A percentile compares a stretch with the other conserved stretches of the same genome.
Evolutionary conservation across 2,329 filamentous ascomycete species (phyloP).

Genomic region (Mariannaea sp.): DNA sequence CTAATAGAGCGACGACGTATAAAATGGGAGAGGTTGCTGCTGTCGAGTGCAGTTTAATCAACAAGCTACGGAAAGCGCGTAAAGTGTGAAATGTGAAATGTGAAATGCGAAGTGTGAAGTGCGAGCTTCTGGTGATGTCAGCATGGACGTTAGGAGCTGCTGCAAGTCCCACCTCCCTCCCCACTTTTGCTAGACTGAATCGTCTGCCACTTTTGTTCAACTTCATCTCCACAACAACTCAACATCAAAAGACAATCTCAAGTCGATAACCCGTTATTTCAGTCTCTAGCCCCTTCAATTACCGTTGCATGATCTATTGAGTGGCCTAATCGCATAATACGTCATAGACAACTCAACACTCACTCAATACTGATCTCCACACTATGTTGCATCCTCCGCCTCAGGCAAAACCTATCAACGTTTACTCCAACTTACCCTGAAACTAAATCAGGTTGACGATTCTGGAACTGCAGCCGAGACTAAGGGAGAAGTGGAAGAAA

Average conservation of each 20-base stretch:
- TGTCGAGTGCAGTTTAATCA: too few relatives aligned
- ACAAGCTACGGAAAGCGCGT: too few relatives aligned
- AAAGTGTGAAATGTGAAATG: conserved; percentile 2
- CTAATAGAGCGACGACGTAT: too few relatives aligned
- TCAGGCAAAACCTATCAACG: conserved; percentile 7
- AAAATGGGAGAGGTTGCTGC: too few relatives aligned
- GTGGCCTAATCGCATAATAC: not conserved
- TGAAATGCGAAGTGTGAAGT: not conserved
- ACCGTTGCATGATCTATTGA: not conserved
- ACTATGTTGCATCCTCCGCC: conserved; percentile 22
- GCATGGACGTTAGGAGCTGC: conserved; percentile 13
- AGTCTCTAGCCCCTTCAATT: not conserved
- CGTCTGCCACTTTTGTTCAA: conserved; percentile 24
- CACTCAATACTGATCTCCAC: not conserved
- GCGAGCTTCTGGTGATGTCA: conserved; percentile 32
- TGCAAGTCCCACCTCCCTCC: conserved; percentile 21
- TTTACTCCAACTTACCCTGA: conserved; percentile 18
- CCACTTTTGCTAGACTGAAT: conserved; percentile 26
- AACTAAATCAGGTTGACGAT: not conserved
- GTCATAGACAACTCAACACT: not conserved
- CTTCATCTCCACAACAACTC: conserved; percentile 2
- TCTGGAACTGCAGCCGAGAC: not conserved
- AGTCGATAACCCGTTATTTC: not conserved
- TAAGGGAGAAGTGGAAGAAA: not conserved
- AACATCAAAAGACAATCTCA: not conserved